A percentile compares a stretch with the other conserved stretches of the same genome.
Evolutionary conservation across 805 yeast genomes (phyloP).

Genomic region (Candida oleophila): DNA sequence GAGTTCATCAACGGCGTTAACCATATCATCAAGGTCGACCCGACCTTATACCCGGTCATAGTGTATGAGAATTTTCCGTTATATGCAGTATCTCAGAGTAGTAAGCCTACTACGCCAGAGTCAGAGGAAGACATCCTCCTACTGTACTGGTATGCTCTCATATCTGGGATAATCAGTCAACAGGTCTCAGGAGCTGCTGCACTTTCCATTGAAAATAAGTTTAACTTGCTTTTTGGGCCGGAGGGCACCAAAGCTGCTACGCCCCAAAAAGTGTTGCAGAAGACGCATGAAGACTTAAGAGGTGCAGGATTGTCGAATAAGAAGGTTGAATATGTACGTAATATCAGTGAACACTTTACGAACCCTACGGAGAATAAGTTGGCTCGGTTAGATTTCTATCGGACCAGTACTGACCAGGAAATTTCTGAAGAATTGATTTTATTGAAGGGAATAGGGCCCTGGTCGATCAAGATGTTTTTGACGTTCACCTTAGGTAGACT

Average conservation of each 20-base stretch:
- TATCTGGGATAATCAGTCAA: slow-evolving; percentile 57
- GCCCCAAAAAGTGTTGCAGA: slow-evolving; percentile 45
- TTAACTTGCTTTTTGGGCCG: slow-evolving; percentile 32
- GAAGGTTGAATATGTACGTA: slow-evolving; percentile 62
- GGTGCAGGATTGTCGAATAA: slow-evolving; percentile 66
- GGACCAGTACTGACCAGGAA: slow-evolving; percentile 38
- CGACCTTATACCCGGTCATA: slow-evolving; percentile 32
- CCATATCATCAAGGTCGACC: slow-evolving; percentile 29
- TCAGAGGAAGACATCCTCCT: slow-evolving; percentile 18
- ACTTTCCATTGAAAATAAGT: slow-evolving; percentile 51
- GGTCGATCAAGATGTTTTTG: slow-evolving; percentile 91
- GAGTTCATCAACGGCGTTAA: slow-evolving; percentile 33
- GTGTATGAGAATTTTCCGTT: slow-evolving; percentile 26
- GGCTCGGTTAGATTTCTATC: slow-evolving; percentile 35
- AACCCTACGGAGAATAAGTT: slow-evolving; percentile 31
- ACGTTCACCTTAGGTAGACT: slow-evolving; percentile 63
- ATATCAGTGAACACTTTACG: slow-evolving; percentile 53
- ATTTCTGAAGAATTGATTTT: slow-evolving; percentile 47
- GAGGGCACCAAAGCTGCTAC: slow-evolving; percentile 40
- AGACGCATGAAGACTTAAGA: slow-evolving; percentile 49
- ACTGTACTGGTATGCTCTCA: slow-evolving; percentile 36
- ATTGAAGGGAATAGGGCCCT: slow-evolving; percentile 73
- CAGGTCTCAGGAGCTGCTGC: slow-evolving; percentile 86
- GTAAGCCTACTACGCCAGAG: not conserved
- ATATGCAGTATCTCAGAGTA: slow-evolving; percentile 10